Evolutionary conservation across 2,329 filamentous ascomycete species (phyloP), one percentile per base, ranked within the genome.

Genomic region (Fusarium equiseti): DNA sequence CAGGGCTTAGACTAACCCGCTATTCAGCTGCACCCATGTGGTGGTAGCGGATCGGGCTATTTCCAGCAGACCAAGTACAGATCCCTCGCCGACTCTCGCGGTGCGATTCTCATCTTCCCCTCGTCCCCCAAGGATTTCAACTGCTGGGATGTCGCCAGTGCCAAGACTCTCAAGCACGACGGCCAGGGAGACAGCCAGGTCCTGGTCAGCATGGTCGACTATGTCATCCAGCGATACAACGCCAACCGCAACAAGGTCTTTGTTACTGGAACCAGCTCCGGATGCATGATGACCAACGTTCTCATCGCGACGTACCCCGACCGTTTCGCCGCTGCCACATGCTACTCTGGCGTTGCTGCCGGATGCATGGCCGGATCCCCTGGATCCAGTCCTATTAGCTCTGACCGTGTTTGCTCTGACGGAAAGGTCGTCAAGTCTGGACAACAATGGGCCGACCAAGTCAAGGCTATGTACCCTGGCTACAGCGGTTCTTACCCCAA

Each of bases 141-240:
- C 45, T 90, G 88, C 79, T 90, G 88, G 84, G 88, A 90, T 70
- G 88, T 90, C 8, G 83, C 86, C 8, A 87, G 84, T 12, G 81
- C 81, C 42, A 82, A 80, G 35, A 80, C 84, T 0, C 79, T 88
- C 9, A 84, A 82, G 4, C 86, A 86, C 66, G 78, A 84, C 52
- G 86, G 86, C 15, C 86, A 85, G 8, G 84, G 83, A 16, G 83
- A 86, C 69, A 84, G 81, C 63, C 83, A 83, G 49, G 80, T 81
- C 5, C 86, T 89, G 51, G 85, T 82, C 40, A 86, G 84, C 73
- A 88, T 88, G 86, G 85, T 87, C 63, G 80, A 79, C 35, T 87
- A 84, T 68, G 78, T 84, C 8, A 74, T 87, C 20, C 71, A 76
- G 20, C 81, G 83, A 66, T 87, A 88, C 76, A 79, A 77, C 8